These are phyloP conservation scores for Colletotrichum cordylinicola DNA, from an alignment of 2,329 filamentous ascomycete species.

Conservation along the genomic window DNA sequence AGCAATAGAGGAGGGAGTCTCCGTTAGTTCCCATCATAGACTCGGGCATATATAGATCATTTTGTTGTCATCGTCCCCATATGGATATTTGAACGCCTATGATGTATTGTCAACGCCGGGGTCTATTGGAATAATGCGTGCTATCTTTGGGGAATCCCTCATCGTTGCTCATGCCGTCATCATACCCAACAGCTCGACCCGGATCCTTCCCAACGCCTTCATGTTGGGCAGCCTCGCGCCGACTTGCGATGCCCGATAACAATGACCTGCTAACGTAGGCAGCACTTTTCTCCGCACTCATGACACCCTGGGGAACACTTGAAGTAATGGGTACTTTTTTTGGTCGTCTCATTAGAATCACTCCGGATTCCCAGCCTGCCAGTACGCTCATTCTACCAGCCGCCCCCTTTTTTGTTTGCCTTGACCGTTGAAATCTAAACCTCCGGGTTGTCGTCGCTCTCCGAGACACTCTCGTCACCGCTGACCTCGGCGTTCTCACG, in stretches of 20 bases:
- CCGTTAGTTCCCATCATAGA: neutral
- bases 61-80: slow-evolving; percentile 26
- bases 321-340: slow-evolving; percentile 11
- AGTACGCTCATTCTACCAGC: slow-evolving; percentile 24
- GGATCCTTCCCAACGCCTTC: neutral
- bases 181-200: neutral
- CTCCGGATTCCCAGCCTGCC: slow-evolving; percentile 17
- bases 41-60: neutral
- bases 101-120: neutral
- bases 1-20: neutral
- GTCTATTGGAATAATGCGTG: neutral
- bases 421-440: slow-evolving; percentile 14
- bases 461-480: slow-evolving; percentile 94
- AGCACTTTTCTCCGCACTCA: neutral
- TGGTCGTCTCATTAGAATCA: slow-evolving; percentile 21
- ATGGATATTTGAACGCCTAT: neutral
- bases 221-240: neutral
- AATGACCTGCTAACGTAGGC: neutral
- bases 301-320: neutral
- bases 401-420: slow-evolving; percentile 15
- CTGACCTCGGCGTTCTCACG: slow-evolving; percentile 97
- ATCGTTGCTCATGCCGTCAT: neutral
- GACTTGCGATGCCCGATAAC: neutral
- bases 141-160: neutral
- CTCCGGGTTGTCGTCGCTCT: slow-evolving; percentile 81